Base-by-base conservation (phyloP, 352 stramenopile species). In the Saprolegnia parasitica region DNA sequence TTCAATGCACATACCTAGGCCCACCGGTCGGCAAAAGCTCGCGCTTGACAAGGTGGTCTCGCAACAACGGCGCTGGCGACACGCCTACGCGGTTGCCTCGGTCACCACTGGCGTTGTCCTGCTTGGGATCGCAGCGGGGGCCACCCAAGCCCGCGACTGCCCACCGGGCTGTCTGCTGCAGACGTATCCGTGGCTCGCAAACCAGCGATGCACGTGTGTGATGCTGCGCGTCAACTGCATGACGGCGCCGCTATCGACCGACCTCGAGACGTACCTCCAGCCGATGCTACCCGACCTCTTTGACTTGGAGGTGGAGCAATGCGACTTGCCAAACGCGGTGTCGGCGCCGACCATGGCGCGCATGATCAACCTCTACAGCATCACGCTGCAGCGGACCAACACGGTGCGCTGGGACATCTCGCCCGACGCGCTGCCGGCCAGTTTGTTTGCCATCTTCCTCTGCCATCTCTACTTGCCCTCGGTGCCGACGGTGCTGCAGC, bases 141-240 rank as follows among this genome's bases (percentile, higher is more conserved):
- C 62, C 32, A 16, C 42, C 5, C 9, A 10, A 4, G 23, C 32
- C 50, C 23, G 18, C 4, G 4, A 54, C 11, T 68, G 62, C 24
- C 42, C 62, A 13, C 62, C 3, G 4, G 40, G 39, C 46, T 68
- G 62, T 24, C 21, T 32, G 3, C 50, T 68, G 6, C 62, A 68
- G 24, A 68, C 62, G 37, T 68, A 58, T 39, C 46, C 62, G 18
- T 68, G 62, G 62, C 61, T 68, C 6, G 24, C 24, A 8, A 42
- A 10, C 18, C 15, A 64, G 11, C 3, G 26, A 10, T 68, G 62
- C 46, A 60, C 35, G 35, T 68, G 62, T 40, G 35, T 68, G 29
- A 68, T 68, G 62, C 15, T 68, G 23, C 37, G 39, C 21, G 16
- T 57, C 18, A 68, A 68, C 37, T 68, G 62, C 46, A 4, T 9